Base-by-base conservation (phyloP, 2,329 filamentous ascomycete species). In the Fonsecaea nubica region DNA sequence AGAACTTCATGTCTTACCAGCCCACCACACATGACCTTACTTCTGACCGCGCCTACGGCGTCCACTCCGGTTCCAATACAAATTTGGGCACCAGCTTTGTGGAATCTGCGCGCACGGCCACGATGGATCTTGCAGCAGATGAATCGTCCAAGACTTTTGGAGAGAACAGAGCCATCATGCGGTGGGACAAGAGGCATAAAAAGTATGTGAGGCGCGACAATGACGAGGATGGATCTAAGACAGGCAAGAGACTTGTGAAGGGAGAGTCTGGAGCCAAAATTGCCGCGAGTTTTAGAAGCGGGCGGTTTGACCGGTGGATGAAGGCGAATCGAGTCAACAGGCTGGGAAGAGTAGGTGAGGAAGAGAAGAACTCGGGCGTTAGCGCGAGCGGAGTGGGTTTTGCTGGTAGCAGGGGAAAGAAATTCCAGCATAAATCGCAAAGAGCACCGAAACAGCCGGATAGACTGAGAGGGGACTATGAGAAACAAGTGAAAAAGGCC, bases 241-340 rank as follows among this genome's bases (percentile, higher is more conserved):
- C 86, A 40, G 76, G 77, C 12, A 90, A 89, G 75, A 86, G 86
- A 56, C 89, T 97, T 81, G 90, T 97, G 64, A 86, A 87, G 69
- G 93, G 95, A 74, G 95, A 99, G 81, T 92, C 88, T 75, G 95
- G 95, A 62, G 92, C 94, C 82, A 98, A 97, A 83, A 97, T 99
- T 74, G 92, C 95, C 1, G 93, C 95, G 54, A 90, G 86, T 67
- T 98, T 99, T 87, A 90, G 94, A 76, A 93, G 90, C 78, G 95
- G 96, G 40, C 89, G 94, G 54, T 99, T 96, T 81, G 93, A 98
- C 76, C 87, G 86, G 71, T 99, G 95, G 96, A 91, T 90, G 78
- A 92, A 91, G 76, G 88, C 90, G 21, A 92, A 98, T 81, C 91
- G 92, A 71, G 83, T 98, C 55, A 88, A 89, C 64, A 86, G 89